Evolutionary conservation across 176 grass and related monocot species (phyloP).

Genomic region (Oryza glaberrima): DNA sequence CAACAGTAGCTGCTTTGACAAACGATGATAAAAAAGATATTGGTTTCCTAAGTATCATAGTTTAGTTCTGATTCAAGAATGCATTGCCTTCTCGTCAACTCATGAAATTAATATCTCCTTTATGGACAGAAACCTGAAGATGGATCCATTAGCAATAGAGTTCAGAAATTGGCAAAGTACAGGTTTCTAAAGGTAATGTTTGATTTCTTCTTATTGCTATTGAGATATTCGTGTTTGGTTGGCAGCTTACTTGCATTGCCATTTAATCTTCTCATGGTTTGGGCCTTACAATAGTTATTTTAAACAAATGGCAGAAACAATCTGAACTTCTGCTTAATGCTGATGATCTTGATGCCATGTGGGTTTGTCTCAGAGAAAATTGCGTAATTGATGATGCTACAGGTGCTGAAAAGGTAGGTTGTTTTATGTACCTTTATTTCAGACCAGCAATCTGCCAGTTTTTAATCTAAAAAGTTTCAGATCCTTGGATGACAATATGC

Average conservation of each 20-base stretch:
- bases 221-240: not conserved
- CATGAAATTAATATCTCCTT: constrained; percentile 28
- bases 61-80: not conserved
- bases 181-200: constrained; percentile 88
- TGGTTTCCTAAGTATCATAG: not conserved
- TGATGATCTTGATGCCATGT: constrained; percentile 99
- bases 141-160: constrained; percentile 94
- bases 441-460: not conserved
- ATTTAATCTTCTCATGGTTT: constrained; percentile 1
- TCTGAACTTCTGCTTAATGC: constrained; percentile 95
- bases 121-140: constrained; percentile 86
- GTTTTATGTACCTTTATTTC: constrained; percentile 11
- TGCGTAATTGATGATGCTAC: constrained; percentile 97
- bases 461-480: not conserved
- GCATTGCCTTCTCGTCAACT: not conserved
- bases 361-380: constrained; percentile 97
- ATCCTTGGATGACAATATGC: not conserved
- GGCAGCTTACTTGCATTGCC: not conserved
- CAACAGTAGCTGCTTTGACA: not conserved
- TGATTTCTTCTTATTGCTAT: not conserved
- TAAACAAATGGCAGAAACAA: constrained; percentile 84
- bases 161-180: constrained; percentile 97
- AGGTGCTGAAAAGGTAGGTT: constrained; percentile 88
- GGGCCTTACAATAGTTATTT: constrained; percentile 25
- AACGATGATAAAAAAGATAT: not conserved